Evolutionary conservation across 345 rosid genomes (phyloP).

Genomic region (Excoecaria agallocha): DNA sequence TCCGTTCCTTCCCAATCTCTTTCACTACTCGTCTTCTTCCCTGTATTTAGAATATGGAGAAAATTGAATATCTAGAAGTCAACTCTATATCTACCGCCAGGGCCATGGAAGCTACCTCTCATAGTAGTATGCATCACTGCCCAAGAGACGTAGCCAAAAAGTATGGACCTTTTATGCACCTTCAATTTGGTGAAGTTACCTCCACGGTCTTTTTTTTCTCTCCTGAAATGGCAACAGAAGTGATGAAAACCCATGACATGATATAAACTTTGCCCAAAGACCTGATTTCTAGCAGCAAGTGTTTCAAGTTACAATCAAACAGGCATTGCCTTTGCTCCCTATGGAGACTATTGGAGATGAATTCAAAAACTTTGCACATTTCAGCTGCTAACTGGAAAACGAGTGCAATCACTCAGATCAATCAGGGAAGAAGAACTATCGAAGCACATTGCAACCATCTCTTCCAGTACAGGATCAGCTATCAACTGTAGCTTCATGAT

Average conservation of each 20-base stretch:
- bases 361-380: conserved; percentile 3
- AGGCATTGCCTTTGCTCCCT: conserved; percentile 1
- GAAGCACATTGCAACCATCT: not conserved
- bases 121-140: too few species aligned
- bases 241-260: conserved; percentile 20
- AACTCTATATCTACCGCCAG: too few species aligned
- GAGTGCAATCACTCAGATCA: not conserved
- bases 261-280: conserved; percentile 14
- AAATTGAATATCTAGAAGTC: too few species aligned
- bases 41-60: too few species aligned
- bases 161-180: not conserved
- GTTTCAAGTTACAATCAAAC: not conserved
- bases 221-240: conserved; percentile 18
- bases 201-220: conserved; percentile 11
- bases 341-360: conserved; percentile 9
- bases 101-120: too few species aligned
- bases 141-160: too few species aligned
- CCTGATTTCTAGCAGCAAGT: not conserved
- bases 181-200: conserved; percentile 15
- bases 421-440: conserved; percentile 12
- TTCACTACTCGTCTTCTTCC: too few species aligned
- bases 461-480: not conserved
- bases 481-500: conserved; percentile 5
- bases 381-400: conserved; percentile 1
- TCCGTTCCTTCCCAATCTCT: too few species aligned